Evolutionary conservation across 2,329 filamentous ascomycete species (phyloP).

Genomic region (Endoconidiophora polonica): DNA sequence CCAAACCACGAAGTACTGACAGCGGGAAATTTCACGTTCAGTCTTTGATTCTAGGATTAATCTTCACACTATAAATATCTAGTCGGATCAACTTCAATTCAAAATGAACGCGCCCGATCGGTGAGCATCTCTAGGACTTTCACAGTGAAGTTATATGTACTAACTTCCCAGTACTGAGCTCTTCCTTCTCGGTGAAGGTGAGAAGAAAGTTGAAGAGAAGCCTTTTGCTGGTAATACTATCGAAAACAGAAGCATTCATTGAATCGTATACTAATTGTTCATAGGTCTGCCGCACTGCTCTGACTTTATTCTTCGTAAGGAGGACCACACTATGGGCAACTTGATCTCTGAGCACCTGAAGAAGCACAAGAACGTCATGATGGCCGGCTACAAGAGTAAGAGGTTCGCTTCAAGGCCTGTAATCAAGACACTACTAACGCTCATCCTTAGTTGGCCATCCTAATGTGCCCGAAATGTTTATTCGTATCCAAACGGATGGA

Average conservation of each 20-base stretch:
- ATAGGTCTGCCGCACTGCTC: slow-evolving; percentile 83
- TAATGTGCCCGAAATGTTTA: slow-evolving; percentile 42
- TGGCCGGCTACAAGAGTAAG: slow-evolving; percentile 81
- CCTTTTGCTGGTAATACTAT: slow-evolving; percentile 58
- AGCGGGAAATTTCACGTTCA: too few relatives aligned
- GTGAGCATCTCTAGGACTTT: slow-evolving; percentile 25
- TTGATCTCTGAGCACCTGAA: slow-evolving; percentile 73
- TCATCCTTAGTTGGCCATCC: slow-evolving; percentile 33
- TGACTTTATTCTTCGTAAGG: slow-evolving; percentile 89
- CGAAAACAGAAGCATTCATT: background rate
- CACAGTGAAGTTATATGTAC: slow-evolving; percentile 2
- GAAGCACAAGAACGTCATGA: slow-evolving; percentile 66
- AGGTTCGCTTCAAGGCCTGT: background rate
- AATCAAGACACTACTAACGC: slow-evolving; percentile 5
- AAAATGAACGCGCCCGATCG: slow-evolving; percentile 41
- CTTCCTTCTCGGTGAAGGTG: slow-evolving; percentile 70
- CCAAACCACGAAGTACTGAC: too few relatives aligned
- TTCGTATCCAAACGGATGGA: slow-evolving; percentile 87
- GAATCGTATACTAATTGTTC: background rate
- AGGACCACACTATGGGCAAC: slow-evolving; percentile 92
- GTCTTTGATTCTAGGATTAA: too few relatives aligned
- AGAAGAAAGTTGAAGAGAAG: slow-evolving; percentile 86
- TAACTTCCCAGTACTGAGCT: slow-evolving; percentile 61
- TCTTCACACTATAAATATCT: too few relatives aligned
- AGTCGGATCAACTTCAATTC: background rate